phyloP scores from a whole-genome alignment of 805 yeast genomes.

The Saturnispora sanitii region DNA sequence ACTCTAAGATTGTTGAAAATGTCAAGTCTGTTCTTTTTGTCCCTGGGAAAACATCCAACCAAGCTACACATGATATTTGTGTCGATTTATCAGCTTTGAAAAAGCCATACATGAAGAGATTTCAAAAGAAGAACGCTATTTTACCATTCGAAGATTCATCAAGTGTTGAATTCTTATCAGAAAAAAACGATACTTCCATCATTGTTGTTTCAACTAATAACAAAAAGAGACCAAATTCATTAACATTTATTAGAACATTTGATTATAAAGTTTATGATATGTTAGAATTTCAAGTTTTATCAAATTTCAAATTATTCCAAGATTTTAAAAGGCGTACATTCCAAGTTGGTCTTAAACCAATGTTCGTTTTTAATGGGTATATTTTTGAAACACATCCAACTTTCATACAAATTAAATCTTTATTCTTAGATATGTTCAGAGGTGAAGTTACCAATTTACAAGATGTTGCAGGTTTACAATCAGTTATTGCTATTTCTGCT shows the following conservation, averaged over 20 bases:
- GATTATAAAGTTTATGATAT: constrained; percentile 86
- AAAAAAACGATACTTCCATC: constrained; percentile 86
- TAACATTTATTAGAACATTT: constrained; percentile 84
- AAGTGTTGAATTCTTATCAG: constrained; percentile 82
- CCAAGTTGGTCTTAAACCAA: constrained; percentile 83
- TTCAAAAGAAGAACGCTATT: constrained; percentile 78
- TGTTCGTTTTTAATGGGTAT: constrained; percentile 89
- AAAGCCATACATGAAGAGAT: constrained; percentile 83
- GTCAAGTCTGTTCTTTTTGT: constrained; percentile 83
- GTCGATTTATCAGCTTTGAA: constrained; percentile 82
- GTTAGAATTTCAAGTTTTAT: constrained; percentile 74
- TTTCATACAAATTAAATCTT: constrained; percentile 73
- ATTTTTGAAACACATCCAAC: constrained; percentile 85
- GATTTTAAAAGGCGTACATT: constrained; percentile 80
- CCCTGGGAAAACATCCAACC: constrained; percentile 77
- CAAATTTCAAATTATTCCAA: constrained; percentile 57
- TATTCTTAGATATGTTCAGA: constrained; percentile 83
- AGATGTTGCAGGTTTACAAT: constrained; percentile 93
- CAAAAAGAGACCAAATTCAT: constrained; percentile 87
- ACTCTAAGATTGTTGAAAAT: constrained; percentile 82
- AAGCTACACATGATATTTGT: constrained; percentile 77
- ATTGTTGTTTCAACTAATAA: constrained; percentile 70
- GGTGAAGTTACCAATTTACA: constrained; percentile 73
- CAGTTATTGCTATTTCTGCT: constrained; percentile 72
- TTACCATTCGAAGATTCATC: constrained; percentile 88